Evolutionary conservation across 805 yeast genomes (phyloP), one percentile per base, ranked within the genome.

Genomic region (Myxozyma vanderwaltii): DNA sequence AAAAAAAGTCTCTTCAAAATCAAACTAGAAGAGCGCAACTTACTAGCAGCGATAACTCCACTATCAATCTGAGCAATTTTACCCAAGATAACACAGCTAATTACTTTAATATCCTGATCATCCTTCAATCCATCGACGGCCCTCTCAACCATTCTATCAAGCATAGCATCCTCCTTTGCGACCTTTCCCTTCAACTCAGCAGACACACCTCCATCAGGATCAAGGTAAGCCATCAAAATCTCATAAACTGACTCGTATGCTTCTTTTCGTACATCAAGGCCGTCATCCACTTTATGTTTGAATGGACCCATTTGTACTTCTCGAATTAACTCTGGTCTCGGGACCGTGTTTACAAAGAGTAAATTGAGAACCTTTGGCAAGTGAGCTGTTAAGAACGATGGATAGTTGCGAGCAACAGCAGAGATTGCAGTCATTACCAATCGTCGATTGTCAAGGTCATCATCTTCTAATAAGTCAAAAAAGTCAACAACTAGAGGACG

Each of bases 301-400:
- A 86, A 89, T 0, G 96, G 95, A 1, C 96, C 96, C 82, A 90
- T 88, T 48, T 86, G 86, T 35, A 89, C 85, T 19, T 79, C 75
- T 55, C 84, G 84, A 46, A 86, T 81, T 67, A 82, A 84, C 57
- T 81, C 80, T 33, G 79, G 80, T 63, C 81, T 81, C 0, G 85
- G 77, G 12, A 72, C 73, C 47, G 88, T 76, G 68, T 87, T 89
- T 3, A 72, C 74, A 64, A 80, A 80, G 2, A 88, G 73, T 0
- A 71, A 68, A 0, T 88, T 83, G 41, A 86, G 71, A 1, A 85
- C 74, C 1, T 69, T 68, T 2, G 79, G 71, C 41, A 84, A 70
- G 51, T 79, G 74, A 1, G 81, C 79, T 2, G 80, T 71, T 10
- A 85, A 72, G 24, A 81, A 67, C 7, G 69, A 66, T 7, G 86